Conservation (phyloP, 805 yeast species). For the Yarrowia porcina region DNA sequence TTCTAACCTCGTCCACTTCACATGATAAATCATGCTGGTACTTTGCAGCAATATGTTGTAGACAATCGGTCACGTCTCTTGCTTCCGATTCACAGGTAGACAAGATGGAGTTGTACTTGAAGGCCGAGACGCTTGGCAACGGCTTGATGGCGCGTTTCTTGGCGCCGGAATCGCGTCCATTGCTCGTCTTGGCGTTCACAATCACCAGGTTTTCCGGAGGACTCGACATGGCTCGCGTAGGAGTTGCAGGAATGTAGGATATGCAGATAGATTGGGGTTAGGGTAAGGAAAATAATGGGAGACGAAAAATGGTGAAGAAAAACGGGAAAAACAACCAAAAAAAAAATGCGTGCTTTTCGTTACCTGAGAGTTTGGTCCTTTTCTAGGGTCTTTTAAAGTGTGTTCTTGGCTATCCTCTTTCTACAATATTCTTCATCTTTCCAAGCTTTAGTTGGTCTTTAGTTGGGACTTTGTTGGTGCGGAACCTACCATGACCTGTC, state of each 20-base stretch:
- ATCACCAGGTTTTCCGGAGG: slow-evolving; percentile 17
- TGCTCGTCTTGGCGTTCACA: neutral
- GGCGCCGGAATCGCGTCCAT: neutral
- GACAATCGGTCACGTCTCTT: slow-evolving; percentile 20
- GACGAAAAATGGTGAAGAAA: neutral
- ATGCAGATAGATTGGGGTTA: neutral
- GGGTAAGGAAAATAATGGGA: neutral
- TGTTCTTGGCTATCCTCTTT: no score
- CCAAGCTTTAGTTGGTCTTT: no score
- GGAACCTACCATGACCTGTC: no score
- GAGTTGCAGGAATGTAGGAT: neutral
- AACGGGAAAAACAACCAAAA: neutral
- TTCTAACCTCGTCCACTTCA: slow-evolving; percentile 29
- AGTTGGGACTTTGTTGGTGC: no score
- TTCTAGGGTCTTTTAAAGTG: no score
- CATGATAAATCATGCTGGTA: slow-evolving; percentile 29
- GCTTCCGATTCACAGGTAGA: slow-evolving; percentile 1
- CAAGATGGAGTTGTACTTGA: slow-evolving; percentile 28
- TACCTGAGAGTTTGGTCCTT: no score
- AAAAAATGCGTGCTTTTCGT: neutral
- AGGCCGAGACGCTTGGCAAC: slow-evolving; percentile 27
- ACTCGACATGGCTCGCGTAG: slow-evolving; percentile 11
- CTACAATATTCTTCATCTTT: no score
- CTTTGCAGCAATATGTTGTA: slow-evolving; percentile 18
- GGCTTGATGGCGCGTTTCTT: neutral